Conservation (phyloP, 2,329 filamentous ascomycete genomes). For the Alternaria hordeiaustralica region DNA sequence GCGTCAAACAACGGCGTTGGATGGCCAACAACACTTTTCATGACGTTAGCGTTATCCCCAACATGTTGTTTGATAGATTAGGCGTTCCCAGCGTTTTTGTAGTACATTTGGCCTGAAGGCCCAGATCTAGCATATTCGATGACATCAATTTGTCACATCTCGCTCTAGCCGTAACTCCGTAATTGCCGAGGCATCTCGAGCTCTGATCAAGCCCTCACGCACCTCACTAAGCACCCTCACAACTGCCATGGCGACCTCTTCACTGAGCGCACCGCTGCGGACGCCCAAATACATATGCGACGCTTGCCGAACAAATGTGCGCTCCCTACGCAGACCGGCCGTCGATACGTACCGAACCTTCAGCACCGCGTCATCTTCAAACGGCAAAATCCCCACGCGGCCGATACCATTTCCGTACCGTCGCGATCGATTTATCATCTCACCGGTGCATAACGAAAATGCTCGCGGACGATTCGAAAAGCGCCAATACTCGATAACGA, state of each 20-base stretch:
- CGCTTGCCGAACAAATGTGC: constrained; percentile 21
- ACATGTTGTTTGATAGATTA: constrained; percentile 1
- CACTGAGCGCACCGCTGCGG: not conserved
- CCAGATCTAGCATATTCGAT: not conserved
- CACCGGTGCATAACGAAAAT: not conserved
- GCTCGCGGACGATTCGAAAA: not conserved
- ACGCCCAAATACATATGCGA: constrained; percentile 26
- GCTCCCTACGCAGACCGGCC: constrained; percentile 2
- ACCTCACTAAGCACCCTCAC: not conserved
- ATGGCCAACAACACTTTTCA: constrained; percentile 7
- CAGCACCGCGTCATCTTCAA: constrained; percentile 16
- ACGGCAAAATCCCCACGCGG: not conserved
- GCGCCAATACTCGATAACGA: not conserved
- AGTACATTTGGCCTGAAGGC: not conserved
- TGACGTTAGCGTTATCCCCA: constrained; percentile 2
- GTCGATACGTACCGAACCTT: constrained; percentile 9
- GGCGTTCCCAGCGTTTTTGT: constrained; percentile 13
- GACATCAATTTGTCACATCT: not conserved
- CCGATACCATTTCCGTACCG: constrained; percentile 36
- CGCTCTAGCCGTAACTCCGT: constrained; percentile 16
- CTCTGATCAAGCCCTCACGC: constrained; percentile 9
- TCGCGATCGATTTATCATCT: not conserved
- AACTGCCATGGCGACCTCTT: constrained; percentile 19
- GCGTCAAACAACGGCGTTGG: constrained; percentile 17
- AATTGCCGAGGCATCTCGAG: constrained; percentile 21